Conservation (phyloP, 495 filamentous ascomycete genomes). For the Aspergillus campestris region DNA sequence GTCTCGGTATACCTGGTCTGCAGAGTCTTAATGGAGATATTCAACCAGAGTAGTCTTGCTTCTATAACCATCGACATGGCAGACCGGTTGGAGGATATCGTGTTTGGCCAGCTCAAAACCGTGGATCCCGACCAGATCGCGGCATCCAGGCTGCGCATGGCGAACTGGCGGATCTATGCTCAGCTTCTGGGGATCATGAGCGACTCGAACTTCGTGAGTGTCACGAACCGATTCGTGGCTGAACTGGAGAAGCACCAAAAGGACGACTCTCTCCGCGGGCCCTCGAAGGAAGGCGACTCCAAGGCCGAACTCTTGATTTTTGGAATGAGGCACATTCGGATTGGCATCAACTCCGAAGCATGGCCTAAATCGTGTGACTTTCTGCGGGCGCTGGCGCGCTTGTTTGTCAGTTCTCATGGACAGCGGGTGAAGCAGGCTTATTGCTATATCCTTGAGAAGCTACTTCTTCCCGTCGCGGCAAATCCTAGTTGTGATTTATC, state of each 20-base stretch:
- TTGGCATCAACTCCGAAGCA: constrained; percentile 58
- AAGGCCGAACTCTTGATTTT: constrained; percentile 76
- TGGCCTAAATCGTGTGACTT: constrained; percentile 88
- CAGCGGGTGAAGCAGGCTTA: constrained; percentile 87
- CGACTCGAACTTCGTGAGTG: constrained; percentile 75
- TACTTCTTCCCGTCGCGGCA: constrained; percentile 82
- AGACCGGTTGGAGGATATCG: constrained; percentile 83
- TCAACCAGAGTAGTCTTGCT: constrained; percentile 75
- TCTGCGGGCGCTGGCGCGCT: constrained; percentile 65
- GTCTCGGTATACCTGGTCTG: constrained; percentile 94
- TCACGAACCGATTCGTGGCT: constrained; percentile 67
- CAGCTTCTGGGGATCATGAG: constrained; percentile 94
- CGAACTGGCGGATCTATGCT: constrained; percentile 91
- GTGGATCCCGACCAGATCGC: constrained; percentile 78
- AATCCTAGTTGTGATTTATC: constrained; percentile 64
- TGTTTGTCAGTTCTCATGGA: constrained; percentile 79
- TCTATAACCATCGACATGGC: constrained; percentile 82
- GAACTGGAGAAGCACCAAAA: constrained; percentile 73
- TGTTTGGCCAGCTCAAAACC: constrained; percentile 82
- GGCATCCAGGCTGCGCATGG: constrained; percentile 69
- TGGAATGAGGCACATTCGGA: constrained; percentile 80
- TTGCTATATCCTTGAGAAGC: constrained; percentile 78
- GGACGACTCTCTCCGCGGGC: constrained; percentile 57
- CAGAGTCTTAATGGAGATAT: constrained; percentile 86
- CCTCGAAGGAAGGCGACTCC: constrained; percentile 60